phyloP scores from a whole-genome alignment of 768 basidiomycete species.

The Tulasnella sp. region DNA sequence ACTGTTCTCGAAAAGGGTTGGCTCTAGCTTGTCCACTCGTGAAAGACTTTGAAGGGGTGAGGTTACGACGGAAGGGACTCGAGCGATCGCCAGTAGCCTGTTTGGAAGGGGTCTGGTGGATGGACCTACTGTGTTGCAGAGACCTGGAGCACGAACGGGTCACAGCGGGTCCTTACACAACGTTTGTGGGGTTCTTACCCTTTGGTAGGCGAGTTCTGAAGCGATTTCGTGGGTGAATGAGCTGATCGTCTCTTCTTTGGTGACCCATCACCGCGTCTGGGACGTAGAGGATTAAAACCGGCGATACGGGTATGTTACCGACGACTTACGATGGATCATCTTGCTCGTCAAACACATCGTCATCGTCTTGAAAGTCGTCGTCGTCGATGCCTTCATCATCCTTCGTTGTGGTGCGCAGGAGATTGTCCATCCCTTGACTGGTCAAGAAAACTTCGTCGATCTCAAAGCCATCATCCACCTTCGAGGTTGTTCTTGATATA shows the following conservation, averaged over 20 bases:
- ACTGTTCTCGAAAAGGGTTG: not conserved
- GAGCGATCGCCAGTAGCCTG: not conserved
- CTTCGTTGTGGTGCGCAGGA: conserved; percentile 28
- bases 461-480: conserved; percentile 30
- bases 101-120: not conserved
- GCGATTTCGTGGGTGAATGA: not conserved
- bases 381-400: conserved; percentile 21
- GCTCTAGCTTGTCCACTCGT: not conserved
- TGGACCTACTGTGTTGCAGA: not conserved
- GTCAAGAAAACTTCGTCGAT: conserved; percentile 48
- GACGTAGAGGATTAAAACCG: not conserved
- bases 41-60: not conserved
- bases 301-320: not conserved
- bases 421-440: conserved; percentile 41
- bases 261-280: not conserved
- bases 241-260: not conserved
- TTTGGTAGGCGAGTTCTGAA: not conserved
- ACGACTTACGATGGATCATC: not conserved
- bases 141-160: not conserved
- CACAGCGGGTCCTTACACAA: not conserved
- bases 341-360: not conserved
- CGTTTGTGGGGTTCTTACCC: not conserved
- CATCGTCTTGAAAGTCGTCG: not conserved
- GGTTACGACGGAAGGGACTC: not conserved
- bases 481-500: not conserved